Evolutionary conservation across 352 stramenopile species (phyloP), one percentile per base, ranked within the genome.

Genomic region (Phytopythium montanum): DNA sequence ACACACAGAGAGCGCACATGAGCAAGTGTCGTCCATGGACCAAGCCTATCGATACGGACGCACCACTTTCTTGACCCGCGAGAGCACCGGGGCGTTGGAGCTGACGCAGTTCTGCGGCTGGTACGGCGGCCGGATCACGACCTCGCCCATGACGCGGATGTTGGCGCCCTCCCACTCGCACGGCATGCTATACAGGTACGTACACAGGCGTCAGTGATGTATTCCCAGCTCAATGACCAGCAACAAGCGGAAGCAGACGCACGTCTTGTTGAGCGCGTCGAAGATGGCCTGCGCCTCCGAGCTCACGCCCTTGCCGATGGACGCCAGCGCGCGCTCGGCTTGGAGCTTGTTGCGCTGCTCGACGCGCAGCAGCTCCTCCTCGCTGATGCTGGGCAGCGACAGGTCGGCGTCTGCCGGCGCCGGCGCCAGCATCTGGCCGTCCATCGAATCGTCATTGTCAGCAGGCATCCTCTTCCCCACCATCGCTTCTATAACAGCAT

Each of bases 251-350:
- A 19, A 5, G 36, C 33, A 1, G 25, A 64, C 75, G 61, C 82
- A 94, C 73, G 87, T 96, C 68, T 96, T 96, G 73, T 93, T 94
- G 48, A 96, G 81, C 34, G 85, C 85, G 59, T 96, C 85, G 50
- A 96, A 96, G 65, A 94, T 90, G 38, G 68, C 62, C 59, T 96
- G 87, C 28, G 85, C 85, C 56, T 92, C 75, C 3, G 65, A 60
- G 7, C 71, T 73, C 49, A 96, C 87, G 49, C 72, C 75, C 69
- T 89, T 85, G 54, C 87, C 87, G 46, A 94, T 94, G 25, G 85
- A 92, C 19, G 85, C 85, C 42, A 94, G 64, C 23, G 83, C 85
- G 18, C 79, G 79, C 70, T 90, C 75, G 0, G 82, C 81, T 21
- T 85, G 60, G 6, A 59, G 69, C 65, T 89, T 92, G 65, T 90